Base-by-base conservation (phyloP, 345 rosid genomes). In the Syzygium aqueum region DNA sequence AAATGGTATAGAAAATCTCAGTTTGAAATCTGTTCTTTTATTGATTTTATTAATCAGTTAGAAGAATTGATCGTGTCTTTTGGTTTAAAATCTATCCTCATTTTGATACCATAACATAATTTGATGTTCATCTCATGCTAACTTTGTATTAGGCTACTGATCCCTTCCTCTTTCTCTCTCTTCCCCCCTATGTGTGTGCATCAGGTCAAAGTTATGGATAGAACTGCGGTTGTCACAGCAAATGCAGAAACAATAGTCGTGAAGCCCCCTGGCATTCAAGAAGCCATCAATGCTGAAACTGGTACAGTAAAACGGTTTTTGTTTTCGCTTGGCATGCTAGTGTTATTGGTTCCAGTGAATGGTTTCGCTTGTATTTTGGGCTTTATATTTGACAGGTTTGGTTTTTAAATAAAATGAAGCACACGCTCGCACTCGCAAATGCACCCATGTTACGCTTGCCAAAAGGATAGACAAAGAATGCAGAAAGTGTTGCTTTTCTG, bases 121-220 rank as follows among this genome's bases (percentile, higher is more conserved):
- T 16, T 33, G 23, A 67, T 67, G 65, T 59, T 59, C 65, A 59
- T 59, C 16, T 59, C 65, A 59, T 59, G 43, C 17, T 30, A 30
- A 65, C 43, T 30, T 11, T 67, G 27, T 73, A 19, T 73, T 37
- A 73, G 25, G 80, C 37, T 73, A 37, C 49, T 73, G 11, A 73
- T 73, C 14, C 80, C 12, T 25, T 73, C 49, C 28, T 56, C 77
- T 30, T 17, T 40, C 77, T 30, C n/a, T 40, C 61, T 14, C 77
- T 40, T 40, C 46, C 6, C 82, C 49, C 0, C 14, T 37, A 19
- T 37, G 25, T 73, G 49, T 73, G 49, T 21, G 49, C 49, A 57
- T 84, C 91, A 94, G 98, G 99, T 95, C 43, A 94, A 95, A 92
- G 98, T 96, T 89, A 90, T 89, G n/a, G 99, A 96, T 87, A 95